These are phyloP conservation scores for Papiliotrema laurentii DNA, from an alignment of 1,284 basidiomycete genomes.

Conservation along the genomic window DNA sequence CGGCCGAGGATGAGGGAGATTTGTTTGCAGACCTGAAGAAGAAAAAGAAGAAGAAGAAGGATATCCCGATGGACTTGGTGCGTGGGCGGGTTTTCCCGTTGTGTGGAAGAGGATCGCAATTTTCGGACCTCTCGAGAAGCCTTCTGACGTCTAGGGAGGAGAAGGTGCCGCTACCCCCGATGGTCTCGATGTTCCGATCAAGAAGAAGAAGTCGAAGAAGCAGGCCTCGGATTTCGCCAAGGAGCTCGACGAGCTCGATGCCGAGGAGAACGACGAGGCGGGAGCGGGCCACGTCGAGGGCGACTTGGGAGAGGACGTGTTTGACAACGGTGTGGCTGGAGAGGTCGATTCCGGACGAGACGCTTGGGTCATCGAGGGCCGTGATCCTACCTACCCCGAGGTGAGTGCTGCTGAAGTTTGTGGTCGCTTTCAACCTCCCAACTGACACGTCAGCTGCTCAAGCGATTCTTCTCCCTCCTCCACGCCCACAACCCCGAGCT, in stretches of 20 bases:
- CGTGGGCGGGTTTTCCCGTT: conserved; percentile 5
- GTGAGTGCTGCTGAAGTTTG: conserved; percentile 48
- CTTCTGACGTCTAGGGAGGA: conserved; percentile 20
- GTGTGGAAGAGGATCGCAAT: not conserved
- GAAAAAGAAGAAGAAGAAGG: conserved; percentile 53
- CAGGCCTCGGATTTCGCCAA: conserved; percentile 63
- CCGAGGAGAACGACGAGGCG: conserved; percentile 55
- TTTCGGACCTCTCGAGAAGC: not conserved
- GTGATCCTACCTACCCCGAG: conserved; percentile 93
- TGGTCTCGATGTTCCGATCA: conserved; percentile 51
- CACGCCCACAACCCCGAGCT: conserved; percentile 94
- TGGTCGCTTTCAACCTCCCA: not conserved
- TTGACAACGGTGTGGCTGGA: conserved; percentile 55
- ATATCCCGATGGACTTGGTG: conserved; percentile 45
- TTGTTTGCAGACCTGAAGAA: conserved; percentile 55
- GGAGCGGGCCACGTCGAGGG: conserved; percentile 59
- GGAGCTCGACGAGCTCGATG: conserved; percentile 54
- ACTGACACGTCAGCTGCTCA: conserved; percentile 63
- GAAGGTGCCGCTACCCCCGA: conserved; percentile 40
- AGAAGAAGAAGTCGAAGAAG: conserved; percentile 54
- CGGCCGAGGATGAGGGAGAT: conserved; percentile 32
- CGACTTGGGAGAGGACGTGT: conserved; percentile 80
- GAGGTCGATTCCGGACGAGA: conserved; percentile 53
- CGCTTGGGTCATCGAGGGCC: conserved; percentile 80
- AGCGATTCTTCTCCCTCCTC: conserved; percentile 84